These are phyloP conservation scores for Globisporangium sylvaticum DNA, from an alignment of 352 stramenopile genomes.

Conservation along the genomic window DNA sequence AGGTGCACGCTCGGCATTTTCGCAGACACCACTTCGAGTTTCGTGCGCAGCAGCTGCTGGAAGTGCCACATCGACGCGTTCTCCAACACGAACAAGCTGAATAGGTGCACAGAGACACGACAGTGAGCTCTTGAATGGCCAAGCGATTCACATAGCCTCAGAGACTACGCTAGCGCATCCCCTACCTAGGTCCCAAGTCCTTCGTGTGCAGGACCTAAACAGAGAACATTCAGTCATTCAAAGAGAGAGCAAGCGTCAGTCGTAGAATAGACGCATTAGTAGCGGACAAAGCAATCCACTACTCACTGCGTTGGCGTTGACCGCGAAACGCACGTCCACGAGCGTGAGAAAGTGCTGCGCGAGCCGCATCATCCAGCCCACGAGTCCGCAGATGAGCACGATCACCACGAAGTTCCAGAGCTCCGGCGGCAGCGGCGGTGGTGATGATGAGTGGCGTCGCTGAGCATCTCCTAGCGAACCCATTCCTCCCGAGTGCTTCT, in stretches of 20 bases:
- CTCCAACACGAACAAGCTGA: slow-evolving; percentile 43
- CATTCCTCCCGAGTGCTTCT: not conserved
- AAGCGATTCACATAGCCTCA: not conserved
- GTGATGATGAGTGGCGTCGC: not conserved
- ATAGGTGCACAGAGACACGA: not conserved
- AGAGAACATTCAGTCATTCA: not conserved
- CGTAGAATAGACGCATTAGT: no score
- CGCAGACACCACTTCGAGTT: slow-evolving; percentile 24
- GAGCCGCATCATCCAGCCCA: slow-evolving; percentile 43
- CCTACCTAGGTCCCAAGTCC: slow-evolving; percentile 28
- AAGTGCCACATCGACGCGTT: slow-evolving; percentile 62
- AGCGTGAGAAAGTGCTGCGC: slow-evolving; percentile 30
- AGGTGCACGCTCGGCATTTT: slow-evolving; percentile 41
- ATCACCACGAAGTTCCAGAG: slow-evolving; percentile 58
- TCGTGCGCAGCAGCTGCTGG: slow-evolving; percentile 53
- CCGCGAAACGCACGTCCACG: slow-evolving; percentile 37
- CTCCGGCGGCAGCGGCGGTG: slow-evolving; percentile 34
- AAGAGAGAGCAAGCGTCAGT: not conserved
- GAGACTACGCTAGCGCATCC: not conserved
- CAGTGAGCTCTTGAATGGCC: not conserved
- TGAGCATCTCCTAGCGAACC: not conserved
- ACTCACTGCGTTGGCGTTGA: slow-evolving; percentile 40
- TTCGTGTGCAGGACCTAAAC: slow-evolving; percentile 23
- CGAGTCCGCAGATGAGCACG: slow-evolving; percentile 35
- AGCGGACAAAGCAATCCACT: no score